phyloP scores from a whole-genome alignment of 129 eudicot species.

The Centella asiatica region DNA sequence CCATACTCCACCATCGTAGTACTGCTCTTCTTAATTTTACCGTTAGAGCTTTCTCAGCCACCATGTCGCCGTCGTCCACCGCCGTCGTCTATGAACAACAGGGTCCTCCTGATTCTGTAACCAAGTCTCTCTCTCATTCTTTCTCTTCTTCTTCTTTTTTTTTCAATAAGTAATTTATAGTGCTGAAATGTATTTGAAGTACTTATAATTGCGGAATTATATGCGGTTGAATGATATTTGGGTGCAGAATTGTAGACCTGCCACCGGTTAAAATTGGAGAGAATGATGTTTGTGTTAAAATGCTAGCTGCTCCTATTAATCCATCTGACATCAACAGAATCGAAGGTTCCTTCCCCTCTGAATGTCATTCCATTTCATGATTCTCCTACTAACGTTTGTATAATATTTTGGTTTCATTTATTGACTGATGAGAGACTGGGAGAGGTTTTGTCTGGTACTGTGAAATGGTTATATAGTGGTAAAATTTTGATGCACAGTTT shows the following conservation, averaged over 20 bases:
- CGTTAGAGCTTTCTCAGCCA: conserved; percentile 42
- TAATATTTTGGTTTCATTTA: background rate
- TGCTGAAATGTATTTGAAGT: background rate
- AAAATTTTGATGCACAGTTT: too few relatives aligned
- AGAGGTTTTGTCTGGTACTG: background rate
- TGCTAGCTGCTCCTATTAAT: conserved; percentile 94
- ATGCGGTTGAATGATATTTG: background rate
- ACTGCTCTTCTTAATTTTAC: conserved; percentile 12
- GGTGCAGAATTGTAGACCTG: conserved; percentile 50
- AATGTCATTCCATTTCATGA: background rate
- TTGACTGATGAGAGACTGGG: background rate
- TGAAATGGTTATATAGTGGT: conserved; percentile 4
- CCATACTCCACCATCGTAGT: conserved; percentile 15
- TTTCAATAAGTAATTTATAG: background rate
- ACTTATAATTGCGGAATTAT: background rate
- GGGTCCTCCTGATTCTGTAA: conserved; percentile 70
- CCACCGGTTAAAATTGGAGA: conserved; percentile 62
- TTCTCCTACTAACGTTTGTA: too few relatives aligned
- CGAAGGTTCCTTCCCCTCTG: conserved; percentile 38
- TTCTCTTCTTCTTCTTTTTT: background rate
- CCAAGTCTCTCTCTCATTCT: conserved; percentile 31
- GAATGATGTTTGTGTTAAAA: conserved; percentile 71
- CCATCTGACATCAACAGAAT: conserved; percentile 91
- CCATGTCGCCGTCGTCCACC: conserved; percentile 65
- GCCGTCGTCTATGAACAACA: conserved; percentile 53